Conservation (phyloP, 1,139 yeast species). For the Pichia sp. region DNA sequence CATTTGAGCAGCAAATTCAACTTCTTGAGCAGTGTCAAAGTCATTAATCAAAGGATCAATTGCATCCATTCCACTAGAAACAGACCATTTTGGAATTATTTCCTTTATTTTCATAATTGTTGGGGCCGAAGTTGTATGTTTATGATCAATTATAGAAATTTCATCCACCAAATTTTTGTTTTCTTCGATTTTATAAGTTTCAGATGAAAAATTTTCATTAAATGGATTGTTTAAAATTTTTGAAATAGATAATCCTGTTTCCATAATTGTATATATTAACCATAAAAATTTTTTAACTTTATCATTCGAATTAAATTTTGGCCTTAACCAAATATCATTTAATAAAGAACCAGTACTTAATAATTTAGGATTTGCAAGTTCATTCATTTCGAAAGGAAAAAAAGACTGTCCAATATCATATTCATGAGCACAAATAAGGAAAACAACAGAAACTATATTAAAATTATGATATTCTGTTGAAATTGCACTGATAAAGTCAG, state of each 20-base stretch:
- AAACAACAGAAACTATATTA: conserved; percentile 63
- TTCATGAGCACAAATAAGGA: conserved; percentile 63
- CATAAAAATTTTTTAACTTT: conserved; percentile 75
- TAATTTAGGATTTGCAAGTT: conserved; percentile 9
- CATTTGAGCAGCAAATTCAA: conserved; percentile 67
- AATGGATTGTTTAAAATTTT: conserved; percentile 61
- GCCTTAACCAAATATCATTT: conserved; percentile 30
- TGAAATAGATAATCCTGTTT: conserved; percentile 55
- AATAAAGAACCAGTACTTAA: conserved; percentile 28
- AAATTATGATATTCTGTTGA: conserved; percentile 20
- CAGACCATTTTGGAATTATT: conserved; percentile 6
- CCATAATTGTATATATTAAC: conserved; percentile 75
- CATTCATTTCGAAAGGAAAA: conserved; percentile 18
- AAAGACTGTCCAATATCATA: conserved; percentile 26
- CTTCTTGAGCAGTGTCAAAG: conserved; percentile 65
- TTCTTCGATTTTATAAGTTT: conserved; percentile 21
- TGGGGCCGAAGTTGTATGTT: conserved; percentile 6
- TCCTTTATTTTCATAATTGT: conserved; percentile 8
- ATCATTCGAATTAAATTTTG: conserved; percentile 45
- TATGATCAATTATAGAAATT: conserved; percentile 7
- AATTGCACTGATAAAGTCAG: conserved; percentile 20
- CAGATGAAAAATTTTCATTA: conserved; percentile 12
- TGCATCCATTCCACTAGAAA: background rate
- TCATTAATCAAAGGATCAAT: conserved; percentile 19
- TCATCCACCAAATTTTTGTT: conserved; percentile 2